Evolutionary conservation across 2,329 filamentous ascomycete genomes (phyloP).

Genomic region (Aspergillus ochraceoroseus): DNA sequence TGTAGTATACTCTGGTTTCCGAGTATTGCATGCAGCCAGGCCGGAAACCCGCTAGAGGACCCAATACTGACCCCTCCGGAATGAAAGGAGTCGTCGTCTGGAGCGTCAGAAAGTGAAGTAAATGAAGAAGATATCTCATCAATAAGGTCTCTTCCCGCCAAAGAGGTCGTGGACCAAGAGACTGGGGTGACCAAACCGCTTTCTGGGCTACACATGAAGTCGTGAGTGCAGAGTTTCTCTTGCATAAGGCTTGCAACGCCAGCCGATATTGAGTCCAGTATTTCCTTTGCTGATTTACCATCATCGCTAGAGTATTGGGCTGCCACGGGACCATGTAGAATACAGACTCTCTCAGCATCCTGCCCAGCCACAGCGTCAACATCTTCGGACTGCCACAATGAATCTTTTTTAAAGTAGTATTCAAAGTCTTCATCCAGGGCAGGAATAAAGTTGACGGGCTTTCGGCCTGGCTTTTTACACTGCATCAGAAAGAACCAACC

Average conservation of each 20-base stretch:
- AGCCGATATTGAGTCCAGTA: conserved; percentile 80
- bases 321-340: conserved; percentile 86
- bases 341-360: conserved; percentile 89
- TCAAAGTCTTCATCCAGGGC: conserved; percentile 90
- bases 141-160: conserved; percentile 5
- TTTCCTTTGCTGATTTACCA: conserved; percentile 88
- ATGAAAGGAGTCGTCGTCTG: conserved; percentile 5
- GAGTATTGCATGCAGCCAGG: conserved; percentile 16
- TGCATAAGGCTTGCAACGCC: conserved; percentile 75
- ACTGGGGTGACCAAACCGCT: conserved; percentile 49
- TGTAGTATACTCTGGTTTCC: conserved; percentile 10
- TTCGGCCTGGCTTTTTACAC: conserved; percentile 81
- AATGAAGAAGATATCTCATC: conserved; percentile 14
- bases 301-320: conserved; percentile 79
- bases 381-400: conserved; percentile 95
- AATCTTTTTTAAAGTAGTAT: conserved; percentile 99
- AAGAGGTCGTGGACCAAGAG: conserved; percentile 57
- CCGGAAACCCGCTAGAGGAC: neutral
- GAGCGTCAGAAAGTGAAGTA: conserved; percentile 12
- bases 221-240: conserved; percentile 61
- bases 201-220: conserved; percentile 45
- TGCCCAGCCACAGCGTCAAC: conserved; percentile 87
- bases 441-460: conserved; percentile 91
- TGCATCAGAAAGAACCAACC: conserved; percentile 89
- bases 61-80: neutral